Conservation (phyloP, 1,284 basidiomycete species). For the Tranzscheliella williamsii region DNA sequence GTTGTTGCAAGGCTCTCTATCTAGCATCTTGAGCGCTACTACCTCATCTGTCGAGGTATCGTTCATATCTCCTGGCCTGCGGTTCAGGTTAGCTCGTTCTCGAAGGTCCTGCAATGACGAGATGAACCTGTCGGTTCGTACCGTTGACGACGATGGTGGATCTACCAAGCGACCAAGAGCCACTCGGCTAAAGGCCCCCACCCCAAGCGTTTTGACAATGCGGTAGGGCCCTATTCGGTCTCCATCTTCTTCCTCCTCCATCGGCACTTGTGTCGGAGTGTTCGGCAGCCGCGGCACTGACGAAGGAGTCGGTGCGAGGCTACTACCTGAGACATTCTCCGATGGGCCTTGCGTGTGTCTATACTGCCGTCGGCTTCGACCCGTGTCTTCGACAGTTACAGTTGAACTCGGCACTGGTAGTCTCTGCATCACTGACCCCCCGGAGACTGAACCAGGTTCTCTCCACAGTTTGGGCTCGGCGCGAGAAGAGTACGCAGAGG, state of each 20-base stretch:
- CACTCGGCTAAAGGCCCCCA: conserved; percentile 58
- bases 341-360: conserved; percentile 42
- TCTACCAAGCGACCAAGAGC: conserved; percentile 39
- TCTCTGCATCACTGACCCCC: conserved; percentile 8
- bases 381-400: background rate
- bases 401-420: conserved; percentile 1
- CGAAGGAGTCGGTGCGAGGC: conserved; percentile 10
- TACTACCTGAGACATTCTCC: conserved; percentile 23
- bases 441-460: conserved; percentile 19
- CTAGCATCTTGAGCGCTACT: conserved; percentile 84
- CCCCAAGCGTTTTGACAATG: conserved; percentile 48
- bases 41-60: conserved; percentile 61
- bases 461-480: conserved; percentile 13
- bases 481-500: conserved; percentile 9
- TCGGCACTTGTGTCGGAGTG: conserved; percentile 4
- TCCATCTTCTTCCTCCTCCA: conserved; percentile 44
- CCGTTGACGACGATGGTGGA: background rate
- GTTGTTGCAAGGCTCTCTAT: conserved; percentile 66
- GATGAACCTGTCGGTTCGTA: conserved; percentile 8
- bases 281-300: background rate
- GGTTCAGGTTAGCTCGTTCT: conserved; percentile 13
- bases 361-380: background rate
- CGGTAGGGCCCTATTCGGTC: conserved; percentile 46
- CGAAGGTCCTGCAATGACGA: conserved; percentile 20
- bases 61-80: background rate